phyloP scores from a whole-genome alignment of 2,329 filamentous ascomycete genomes.

The Hymenoscyphus salicellus region DNA sequence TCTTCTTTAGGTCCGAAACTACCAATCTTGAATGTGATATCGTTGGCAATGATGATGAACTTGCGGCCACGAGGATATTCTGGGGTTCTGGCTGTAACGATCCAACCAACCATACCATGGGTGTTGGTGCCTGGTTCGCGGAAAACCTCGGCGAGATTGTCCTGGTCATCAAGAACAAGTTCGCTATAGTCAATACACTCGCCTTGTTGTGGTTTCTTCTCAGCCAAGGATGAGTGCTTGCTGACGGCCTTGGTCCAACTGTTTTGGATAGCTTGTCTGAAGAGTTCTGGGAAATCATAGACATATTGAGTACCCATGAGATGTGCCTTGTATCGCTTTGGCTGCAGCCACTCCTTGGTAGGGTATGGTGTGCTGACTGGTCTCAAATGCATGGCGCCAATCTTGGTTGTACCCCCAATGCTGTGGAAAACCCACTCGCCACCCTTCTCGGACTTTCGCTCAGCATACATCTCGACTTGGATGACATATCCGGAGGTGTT shows the following conservation, averaged over 20 bases:
- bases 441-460: conserved; percentile 96
- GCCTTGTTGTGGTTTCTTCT: conserved; percentile 79
- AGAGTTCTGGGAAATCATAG: conserved; percentile 98
- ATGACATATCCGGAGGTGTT: conserved; percentile 99
- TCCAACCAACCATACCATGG: conserved; percentile 98
- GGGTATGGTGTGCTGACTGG: conserved; percentile 89
- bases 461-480: conserved; percentile 94
- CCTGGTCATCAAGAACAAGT: conserved; percentile 89
- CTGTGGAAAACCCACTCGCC: conserved; percentile 96
- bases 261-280: conserved; percentile 97
- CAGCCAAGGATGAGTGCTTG: conserved; percentile 68
- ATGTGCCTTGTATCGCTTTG: conserved; percentile 98
- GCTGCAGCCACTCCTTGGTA: conserved; percentile 97
- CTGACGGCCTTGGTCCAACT: conserved; percentile 77
- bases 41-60: conserved; percentile 96
- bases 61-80: conserved; percentile 91
- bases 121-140: conserved; percentile 93
- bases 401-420: conserved; percentile 91
- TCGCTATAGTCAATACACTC: conserved; percentile 94
- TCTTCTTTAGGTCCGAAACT: conserved; percentile 96
- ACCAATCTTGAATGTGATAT: conserved; percentile 98
- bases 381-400: conserved; percentile 90
- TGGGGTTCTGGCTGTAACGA: conserved; percentile 89
- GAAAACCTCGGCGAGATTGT: conserved; percentile 87
- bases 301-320: conserved; percentile 99